Conservation (phyloP, 306 rosid genomes). For the Acmispon strigosus region DNA sequence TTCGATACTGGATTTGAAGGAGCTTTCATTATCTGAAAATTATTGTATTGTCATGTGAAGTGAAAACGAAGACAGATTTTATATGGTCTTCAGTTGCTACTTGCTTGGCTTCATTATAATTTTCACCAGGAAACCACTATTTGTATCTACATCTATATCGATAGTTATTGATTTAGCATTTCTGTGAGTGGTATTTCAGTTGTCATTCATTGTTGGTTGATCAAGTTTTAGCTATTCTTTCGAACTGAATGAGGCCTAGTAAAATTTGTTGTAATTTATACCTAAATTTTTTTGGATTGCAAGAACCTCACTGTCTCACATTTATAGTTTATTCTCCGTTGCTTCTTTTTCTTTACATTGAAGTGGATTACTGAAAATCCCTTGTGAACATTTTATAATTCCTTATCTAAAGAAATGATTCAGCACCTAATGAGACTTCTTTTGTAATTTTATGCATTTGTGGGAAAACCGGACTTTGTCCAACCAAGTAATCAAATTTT, state of each 20-base stretch:
- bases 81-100: slow-evolving; percentile 32
- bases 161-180: slow-evolving; percentile 26
- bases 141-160: slow-evolving; percentile 40
- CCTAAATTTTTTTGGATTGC: background rate
- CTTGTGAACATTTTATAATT: background rate
- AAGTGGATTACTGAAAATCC: background rate
- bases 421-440: too few relatives aligned
- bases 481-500: too few relatives aligned
- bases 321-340: background rate
- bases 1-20: slow-evolving; percentile 25
- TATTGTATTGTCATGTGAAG: slow-evolving; percentile 51
- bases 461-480: too few relatives aligned
- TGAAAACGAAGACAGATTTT: slow-evolving; percentile 43
- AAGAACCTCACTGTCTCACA: background rate
- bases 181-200: slow-evolving; percentile 32
- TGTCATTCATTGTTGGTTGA: slow-evolving; percentile 17
- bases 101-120: slow-evolving; percentile 44
- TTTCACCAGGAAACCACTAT: slow-evolving; percentile 34
- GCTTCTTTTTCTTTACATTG: background rate
- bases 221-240: slow-evolving; percentile 18
- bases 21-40: slow-evolving; percentile 38
- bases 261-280: slow-evolving; percentile 23
- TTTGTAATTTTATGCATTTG: too few relatives aligned
- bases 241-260: background rate
- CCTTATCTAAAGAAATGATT: background rate